Conservation (phyloP, 352 stramenopile genomes). For the Phytophthora podocarpi region DNA sequence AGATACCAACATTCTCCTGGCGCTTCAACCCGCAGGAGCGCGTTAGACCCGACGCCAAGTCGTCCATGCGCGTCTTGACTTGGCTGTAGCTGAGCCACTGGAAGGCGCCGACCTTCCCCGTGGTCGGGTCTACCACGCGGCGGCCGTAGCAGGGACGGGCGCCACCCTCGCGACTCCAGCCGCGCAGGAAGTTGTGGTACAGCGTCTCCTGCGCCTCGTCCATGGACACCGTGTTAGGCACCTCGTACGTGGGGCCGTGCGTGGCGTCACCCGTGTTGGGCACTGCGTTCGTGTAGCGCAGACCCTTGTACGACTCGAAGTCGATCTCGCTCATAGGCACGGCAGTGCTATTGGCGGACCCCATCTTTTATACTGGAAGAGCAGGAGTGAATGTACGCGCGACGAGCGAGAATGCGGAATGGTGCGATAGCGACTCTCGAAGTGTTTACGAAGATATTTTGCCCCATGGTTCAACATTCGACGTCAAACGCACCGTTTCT, state of each 20-base stretch:
- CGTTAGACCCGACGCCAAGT: constrained; percentile 47
- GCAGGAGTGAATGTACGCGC: constrained; percentile 9
- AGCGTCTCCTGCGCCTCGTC: constrained; percentile 50
- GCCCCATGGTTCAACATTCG: neutral
- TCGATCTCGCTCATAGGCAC: constrained; percentile 59
- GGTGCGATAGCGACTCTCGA: neutral
- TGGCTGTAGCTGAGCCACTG: constrained; percentile 65
- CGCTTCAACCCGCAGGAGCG: constrained; percentile 41
- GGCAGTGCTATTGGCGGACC: constrained; percentile 40
- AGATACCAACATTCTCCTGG: constrained; percentile 62
- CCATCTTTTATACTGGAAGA: constrained; percentile 41
- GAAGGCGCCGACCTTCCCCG: constrained; percentile 49
- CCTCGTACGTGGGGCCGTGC: constrained; percentile 46
- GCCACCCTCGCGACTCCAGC: constrained; percentile 18
- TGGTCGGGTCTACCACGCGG: constrained; percentile 27
- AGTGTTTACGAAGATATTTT: constrained; percentile 35
- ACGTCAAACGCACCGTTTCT: constrained; percentile 7
- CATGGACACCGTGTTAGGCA: constrained; percentile 29
- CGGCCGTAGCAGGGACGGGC: constrained; percentile 14
- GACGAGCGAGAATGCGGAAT: constrained; percentile 12
- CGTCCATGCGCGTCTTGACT: constrained; percentile 44
- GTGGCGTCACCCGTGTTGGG: constrained; percentile 44
- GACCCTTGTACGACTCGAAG: constrained; percentile 55
- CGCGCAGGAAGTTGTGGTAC: constrained; percentile 52
- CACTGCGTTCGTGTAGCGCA: constrained; percentile 47